Evolutionary conservation across 2,329 filamentous ascomycete genomes (phyloP).

Genomic region (Pyricularia pennisetigena): DNA sequence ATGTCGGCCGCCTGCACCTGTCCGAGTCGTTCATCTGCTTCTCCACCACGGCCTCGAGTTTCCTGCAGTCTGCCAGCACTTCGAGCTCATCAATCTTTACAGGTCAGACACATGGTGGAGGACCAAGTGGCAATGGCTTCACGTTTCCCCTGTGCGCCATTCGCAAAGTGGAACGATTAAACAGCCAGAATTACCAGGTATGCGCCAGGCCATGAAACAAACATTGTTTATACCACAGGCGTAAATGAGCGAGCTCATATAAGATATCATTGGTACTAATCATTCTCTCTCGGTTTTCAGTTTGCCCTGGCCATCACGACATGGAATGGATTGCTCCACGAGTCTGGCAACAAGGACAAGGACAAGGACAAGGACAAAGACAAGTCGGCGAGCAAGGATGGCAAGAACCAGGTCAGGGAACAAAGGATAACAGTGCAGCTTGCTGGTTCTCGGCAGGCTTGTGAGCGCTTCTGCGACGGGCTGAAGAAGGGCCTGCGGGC

Average conservation of each 20-base stretch:
- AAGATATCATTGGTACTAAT: neutral
- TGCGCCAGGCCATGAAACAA: slow-evolving; percentile 6
- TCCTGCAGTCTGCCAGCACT: slow-evolving; percentile 68
- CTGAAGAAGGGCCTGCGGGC: slow-evolving; percentile 83
- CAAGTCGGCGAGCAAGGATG: slow-evolving; percentile 25
- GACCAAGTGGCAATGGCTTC: slow-evolving; percentile 91
- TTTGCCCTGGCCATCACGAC: slow-evolving; percentile 93
- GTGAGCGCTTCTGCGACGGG: slow-evolving; percentile 92
- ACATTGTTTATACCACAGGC: neutral
- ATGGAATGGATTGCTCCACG: slow-evolving; percentile 68
- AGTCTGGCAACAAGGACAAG: slow-evolving; percentile 36
- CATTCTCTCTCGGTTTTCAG: slow-evolving; percentile 20
- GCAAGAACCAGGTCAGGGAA: slow-evolving; percentile 39
- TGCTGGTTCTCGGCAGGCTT: slow-evolving; percentile 77
- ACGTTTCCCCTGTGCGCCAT: slow-evolving; percentile 89
- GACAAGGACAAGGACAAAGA: neutral
- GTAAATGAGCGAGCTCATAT: neutral
- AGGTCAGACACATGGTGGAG: slow-evolving; percentile 85
- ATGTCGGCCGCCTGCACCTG: slow-evolving; percentile 84
- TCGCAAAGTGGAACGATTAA: slow-evolving; percentile 80
- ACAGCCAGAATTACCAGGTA: slow-evolving; percentile 78
- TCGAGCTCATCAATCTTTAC: slow-evolving; percentile 77
- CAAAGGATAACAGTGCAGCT: slow-evolving; percentile 90
- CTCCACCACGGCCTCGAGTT: slow-evolving; percentile 85
- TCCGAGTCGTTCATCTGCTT: slow-evolving; percentile 96